phyloP scores from a whole-genome alignment of 148 eudicot genomes.

The Nyssa sinensis region DNA sequence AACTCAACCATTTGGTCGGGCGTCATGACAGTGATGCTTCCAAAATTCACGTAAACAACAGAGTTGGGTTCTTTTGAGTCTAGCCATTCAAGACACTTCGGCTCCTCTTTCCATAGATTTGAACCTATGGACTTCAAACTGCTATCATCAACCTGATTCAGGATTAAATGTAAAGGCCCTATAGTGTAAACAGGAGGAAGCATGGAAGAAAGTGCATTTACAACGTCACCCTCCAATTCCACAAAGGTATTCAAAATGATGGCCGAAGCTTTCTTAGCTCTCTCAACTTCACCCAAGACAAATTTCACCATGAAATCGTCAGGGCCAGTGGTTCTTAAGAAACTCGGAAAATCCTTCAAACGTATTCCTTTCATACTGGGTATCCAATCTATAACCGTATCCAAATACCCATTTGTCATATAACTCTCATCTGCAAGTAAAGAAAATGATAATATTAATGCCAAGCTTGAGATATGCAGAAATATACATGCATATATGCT shows the following conservation, averaged over 20 bases:
- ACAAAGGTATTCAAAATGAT: conserved; percentile 39
- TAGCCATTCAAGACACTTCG: conserved; percentile 35
- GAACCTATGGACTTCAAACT: conserved; percentile 9
- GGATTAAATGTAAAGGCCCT: conserved; percentile 28
- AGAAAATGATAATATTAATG: too few species aligned
- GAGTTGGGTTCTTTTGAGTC: conserved; percentile 29
- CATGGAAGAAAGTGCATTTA: conserved; percentile 21
- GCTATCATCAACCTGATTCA: background rate
- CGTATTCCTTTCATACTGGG: conserved; percentile 37
- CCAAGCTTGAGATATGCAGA: too few species aligned
- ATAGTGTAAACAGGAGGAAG: conserved; percentile 25
- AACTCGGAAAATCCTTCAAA: conserved; percentile 33
- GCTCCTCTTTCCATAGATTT: conserved; percentile 36
- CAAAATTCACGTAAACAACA: conserved; percentile 35
- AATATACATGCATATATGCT: too few species aligned
- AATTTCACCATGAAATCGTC: conserved; percentile 21
- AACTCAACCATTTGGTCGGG: conserved; percentile 22
- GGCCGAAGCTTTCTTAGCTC: conserved; percentile 11
- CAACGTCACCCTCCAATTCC: conserved; percentile 24
- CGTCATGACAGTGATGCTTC: conserved; percentile 33
- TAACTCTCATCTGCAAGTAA: conserved; percentile 12
- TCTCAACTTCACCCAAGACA: background rate
- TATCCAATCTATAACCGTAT: conserved; percentile 28
- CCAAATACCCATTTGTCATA: too few species aligned
- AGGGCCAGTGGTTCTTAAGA: conserved; percentile 27